Base-by-base conservation (phyloP, 768 basidiomycete species). In the Chiua virens region DNA sequence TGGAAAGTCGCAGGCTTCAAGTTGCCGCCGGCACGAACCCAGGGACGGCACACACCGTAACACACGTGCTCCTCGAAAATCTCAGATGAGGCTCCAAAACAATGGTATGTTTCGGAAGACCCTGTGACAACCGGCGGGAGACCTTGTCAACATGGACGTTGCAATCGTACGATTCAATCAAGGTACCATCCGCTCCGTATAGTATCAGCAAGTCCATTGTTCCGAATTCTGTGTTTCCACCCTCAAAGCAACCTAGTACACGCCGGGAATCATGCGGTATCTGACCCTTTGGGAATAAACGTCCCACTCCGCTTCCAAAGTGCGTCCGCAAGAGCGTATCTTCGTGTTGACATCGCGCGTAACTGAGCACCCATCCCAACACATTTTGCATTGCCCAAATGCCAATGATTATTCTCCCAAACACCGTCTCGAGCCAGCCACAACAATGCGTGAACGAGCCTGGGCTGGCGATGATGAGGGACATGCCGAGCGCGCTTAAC, bases 311-410 rank as follows among this genome's bases (percentile, higher is more conserved):
- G 44, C 58, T n/a, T 8, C 56, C 41, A 47, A 69, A 69, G 9
- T 15, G 56, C 13, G 20, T 40, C 15, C 45, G 48, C 50, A 69
- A 49, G 22, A 65, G 36, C n/a, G 30, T 52, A 10, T 69, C 70
- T 15, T 69, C 68, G 15, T 36, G 61, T 14, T 27, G 49, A 25
- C 67, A 54, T 18, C 73, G 64, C 21, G 54, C 60, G 23, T 55
- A 65, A 47, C 66, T 56, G 11, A 73, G 51, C 44, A 65, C 68
- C 48, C 62, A 63, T 4, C 35, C 28, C 3, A 66, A 42, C 34
- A 67, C 42, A 27, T 52, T 49, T 46, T 72, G 71, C 34, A 56
- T 20, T 9, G 42, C 41, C 73, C 72, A 71, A 18, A 66, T 53
- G 15, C 62, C 65, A 8, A 66, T 42, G 13, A 70, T 30, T 0